phyloP scores from a whole-genome alignment of 2,329 filamentous ascomycete genomes.

The Cercospora nicotianae region DNA sequence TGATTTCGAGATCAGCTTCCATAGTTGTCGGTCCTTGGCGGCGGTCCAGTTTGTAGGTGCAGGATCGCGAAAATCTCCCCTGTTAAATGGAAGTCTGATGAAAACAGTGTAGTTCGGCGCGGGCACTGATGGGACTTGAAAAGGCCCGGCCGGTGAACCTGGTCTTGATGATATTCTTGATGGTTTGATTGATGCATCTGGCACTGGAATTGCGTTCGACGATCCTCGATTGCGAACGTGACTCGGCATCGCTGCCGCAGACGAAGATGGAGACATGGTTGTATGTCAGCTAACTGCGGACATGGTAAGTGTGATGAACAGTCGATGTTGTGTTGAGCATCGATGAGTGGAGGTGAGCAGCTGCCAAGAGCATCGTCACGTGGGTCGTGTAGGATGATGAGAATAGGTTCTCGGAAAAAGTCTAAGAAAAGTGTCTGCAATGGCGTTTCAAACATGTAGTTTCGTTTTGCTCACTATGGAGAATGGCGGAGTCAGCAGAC shows the following conservation, averaged over 20 bases:
- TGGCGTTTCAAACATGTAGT: slow-evolving; percentile 28
- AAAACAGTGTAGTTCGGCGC: slow-evolving; percentile 67
- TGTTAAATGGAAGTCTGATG: slow-evolving; percentile 82
- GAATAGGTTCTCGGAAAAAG: slow-evolving; percentile 4
- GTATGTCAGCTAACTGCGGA: background rate
- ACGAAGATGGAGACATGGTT: slow-evolving; percentile 32
- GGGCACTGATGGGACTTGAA: slow-evolving; percentile 5
- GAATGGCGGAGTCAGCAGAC: slow-evolving; percentile 21
- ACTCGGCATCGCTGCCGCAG: slow-evolving; percentile 19
- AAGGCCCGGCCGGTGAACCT: slow-evolving; percentile 14
- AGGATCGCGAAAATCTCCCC: slow-evolving; percentile 87
- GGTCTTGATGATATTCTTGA: slow-evolving; percentile 25
- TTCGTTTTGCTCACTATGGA: slow-evolving; percentile 32
- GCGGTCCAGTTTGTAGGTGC: slow-evolving; percentile 86
- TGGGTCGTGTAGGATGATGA: background rate
- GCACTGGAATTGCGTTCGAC: slow-evolving; percentile 26
- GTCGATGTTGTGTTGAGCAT: slow-evolving; percentile 14
- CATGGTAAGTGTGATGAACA: slow-evolving; percentile 13
- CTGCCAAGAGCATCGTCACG: slow-evolving; percentile 10
- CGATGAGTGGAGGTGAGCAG: slow-evolving; percentile 5
- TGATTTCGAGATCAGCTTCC: slow-evolving; percentile 84
- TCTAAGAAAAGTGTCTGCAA: slow-evolving; percentile 10
- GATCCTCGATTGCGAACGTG: slow-evolving; percentile 27
- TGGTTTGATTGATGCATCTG: slow-evolving; percentile 15
- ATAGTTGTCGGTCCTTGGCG: slow-evolving; percentile 81